Conservation (phyloP, 2,329 filamentous ascomycete species). For the Erysiphe neolycopersici region DNA sequence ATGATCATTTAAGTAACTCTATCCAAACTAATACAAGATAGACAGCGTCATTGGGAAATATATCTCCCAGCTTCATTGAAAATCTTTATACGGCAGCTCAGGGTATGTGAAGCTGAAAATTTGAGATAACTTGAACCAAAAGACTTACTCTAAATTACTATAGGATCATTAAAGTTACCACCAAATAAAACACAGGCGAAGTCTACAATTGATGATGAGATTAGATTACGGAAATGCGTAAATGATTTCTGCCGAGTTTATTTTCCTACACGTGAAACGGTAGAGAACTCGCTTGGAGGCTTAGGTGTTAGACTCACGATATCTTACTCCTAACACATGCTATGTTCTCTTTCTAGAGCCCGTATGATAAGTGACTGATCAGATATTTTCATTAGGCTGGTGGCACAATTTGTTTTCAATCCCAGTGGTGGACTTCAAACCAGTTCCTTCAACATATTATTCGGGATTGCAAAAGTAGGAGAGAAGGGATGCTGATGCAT, state of each 20-base stretch:
- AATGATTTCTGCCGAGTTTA: conserved; percentile 41
- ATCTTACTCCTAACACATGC: not conserved
- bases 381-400: conserved; percentile 22
- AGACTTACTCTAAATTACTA: too few relatives aligned
- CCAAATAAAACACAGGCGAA: not conserved
- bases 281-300: conserved; percentile 36
- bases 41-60: conserved; percentile 57
- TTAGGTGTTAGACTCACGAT: not conserved
- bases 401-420: conserved; percentile 60
- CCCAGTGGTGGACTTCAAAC: conserved; percentile 37
- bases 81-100: conserved; percentile 29
- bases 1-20: too few relatives aligned
- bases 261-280: conserved; percentile 52
- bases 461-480: conserved; percentile 46
- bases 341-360: not conserved
- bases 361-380: too few relatives aligned
- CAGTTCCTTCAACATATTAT: conserved; percentile 48
- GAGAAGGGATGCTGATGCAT: conserved; percentile 56
- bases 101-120: conserved; percentile 15
- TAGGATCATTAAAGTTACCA: not conserved
- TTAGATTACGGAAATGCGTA: conserved; percentile 18
- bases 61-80: conserved; percentile 40
- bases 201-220: too few relatives aligned
- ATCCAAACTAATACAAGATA: conserved; percentile 10
- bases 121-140: not conserved